Percentiles rank a stretch among this genome's conserved stretches.
These are phyloP conservation scores for Hyphopichia wangnamkhiaoensis DNA, from an alignment of 1,139 yeast species.

Conservation along the genomic window DNA sequence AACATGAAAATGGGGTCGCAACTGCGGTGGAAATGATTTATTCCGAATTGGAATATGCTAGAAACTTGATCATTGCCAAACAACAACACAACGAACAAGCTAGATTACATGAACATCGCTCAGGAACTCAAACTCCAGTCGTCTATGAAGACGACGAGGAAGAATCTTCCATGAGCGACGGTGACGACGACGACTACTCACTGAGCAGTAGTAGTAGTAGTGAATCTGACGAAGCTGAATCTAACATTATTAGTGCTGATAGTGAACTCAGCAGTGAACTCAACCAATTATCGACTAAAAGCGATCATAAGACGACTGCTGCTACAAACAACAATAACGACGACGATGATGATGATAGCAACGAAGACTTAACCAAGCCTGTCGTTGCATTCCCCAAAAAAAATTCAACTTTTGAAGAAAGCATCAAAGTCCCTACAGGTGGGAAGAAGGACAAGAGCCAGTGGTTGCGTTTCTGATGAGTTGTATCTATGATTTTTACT, in stretches of 20 bases:
- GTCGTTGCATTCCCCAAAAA: conserved; percentile 2
- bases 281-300: too few relatives aligned
- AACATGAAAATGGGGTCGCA: conserved; percentile 74
- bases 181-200: conserved; percentile 11
- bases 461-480: not conserved
- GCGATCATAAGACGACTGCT: too few relatives aligned
- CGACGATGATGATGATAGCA: conserved; percentile 4
- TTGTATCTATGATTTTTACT: too few relatives aligned
- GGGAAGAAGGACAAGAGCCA: not conserved
- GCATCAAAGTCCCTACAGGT: not conserved
- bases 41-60: conserved; percentile 77
- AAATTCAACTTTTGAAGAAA: not conserved
- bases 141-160: conserved; percentile 21
- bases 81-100: conserved; percentile 26
- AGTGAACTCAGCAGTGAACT: too few relatives aligned
- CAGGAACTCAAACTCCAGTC: conserved; percentile 32
- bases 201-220: too few relatives aligned
- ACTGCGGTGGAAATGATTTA: conserved; percentile 78
- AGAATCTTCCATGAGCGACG: conserved; percentile 10
- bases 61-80: conserved; percentile 41
- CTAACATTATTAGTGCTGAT: too few relatives aligned
- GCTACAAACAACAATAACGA: not conserved
- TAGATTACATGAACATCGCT: conserved; percentile 19
- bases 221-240: too few relatives aligned
- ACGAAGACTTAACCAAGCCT: conserved; percentile 5